Base-by-base conservation (phyloP, 2,329 filamentous ascomycete species). In the Aspergillus candidus region DNA sequence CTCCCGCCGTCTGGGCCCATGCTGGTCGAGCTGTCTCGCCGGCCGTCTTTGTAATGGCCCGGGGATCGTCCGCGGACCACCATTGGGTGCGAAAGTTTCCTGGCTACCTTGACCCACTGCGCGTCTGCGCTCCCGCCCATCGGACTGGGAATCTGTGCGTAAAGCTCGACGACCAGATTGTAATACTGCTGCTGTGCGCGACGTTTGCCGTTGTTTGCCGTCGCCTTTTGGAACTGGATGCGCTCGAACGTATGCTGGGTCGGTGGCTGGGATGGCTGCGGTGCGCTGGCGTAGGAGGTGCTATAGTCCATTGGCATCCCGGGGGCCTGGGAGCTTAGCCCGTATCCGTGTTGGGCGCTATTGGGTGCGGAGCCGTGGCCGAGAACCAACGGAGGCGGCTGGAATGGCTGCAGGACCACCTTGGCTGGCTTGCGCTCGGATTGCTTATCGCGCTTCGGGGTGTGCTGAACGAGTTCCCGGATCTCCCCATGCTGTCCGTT, bases 141-240 rank as follows among this genome's bases (percentile, higher is more conserved):
- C 6, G 56, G 49, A 31, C 57, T 61, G 2, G 79, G 75, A 6
- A 88, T 70, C 51, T 90, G 82, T 6, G 79, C 87, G 66, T 81
- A 88, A 1, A 94, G 78, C 61, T 94, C 88, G 4, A 94, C 83
- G 36, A 94, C 79, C n/a, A 96, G 75, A 57, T 93, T 87, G 59
- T 94, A 95, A 65, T 89, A 94, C 57, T 95, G 90, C 61, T 96
- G 89, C 13, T 89, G 88, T 1, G 89, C 89, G 44, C 90, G 77
- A 54, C 90, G 78, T 65, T 94, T 94, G 37, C 89, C 89, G 54
- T 96, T 96, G 70, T 95, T 96, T 17, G 88, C 88, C 0, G 89
- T 95, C 1, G 90, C 89, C 52, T 88, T 87, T 65, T 94, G 94
- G 76, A 95, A 96, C 57, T 95, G 89, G 40, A 95, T 93, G 10